These are phyloP conservation scores for Bipolaris oryzae DNA, from an alignment of 2,329 filamentous ascomycete species.

Conservation along the genomic window DNA sequence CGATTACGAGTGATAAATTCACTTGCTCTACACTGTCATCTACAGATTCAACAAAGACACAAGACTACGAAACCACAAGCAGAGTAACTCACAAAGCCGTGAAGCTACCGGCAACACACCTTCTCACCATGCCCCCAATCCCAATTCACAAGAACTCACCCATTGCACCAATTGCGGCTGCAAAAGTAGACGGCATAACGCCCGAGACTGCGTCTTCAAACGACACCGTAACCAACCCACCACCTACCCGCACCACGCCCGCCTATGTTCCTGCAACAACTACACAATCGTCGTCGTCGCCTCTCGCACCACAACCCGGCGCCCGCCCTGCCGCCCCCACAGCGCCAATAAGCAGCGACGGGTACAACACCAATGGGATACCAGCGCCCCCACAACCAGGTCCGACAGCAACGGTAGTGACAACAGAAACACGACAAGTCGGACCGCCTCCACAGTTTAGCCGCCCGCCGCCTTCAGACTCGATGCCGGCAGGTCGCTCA, in stretches of 20 bases:
- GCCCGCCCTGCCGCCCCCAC: constrained; percentile 41
- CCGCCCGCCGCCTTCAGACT: constrained; percentile 47
- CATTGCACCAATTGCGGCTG: constrained; percentile 48
- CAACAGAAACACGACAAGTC: constrained; percentile 37
- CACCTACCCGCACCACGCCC: constrained; percentile 45
- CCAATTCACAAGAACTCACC: constrained; percentile 55
- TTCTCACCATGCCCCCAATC: constrained; percentile 52
- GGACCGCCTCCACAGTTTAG: constrained; percentile 48
- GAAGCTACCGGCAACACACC: neutral
- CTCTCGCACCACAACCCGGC: constrained; percentile 50
- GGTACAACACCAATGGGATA: constrained; percentile 8
- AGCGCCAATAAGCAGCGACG: constrained; percentile 11
- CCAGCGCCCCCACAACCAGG: constrained; percentile 48
- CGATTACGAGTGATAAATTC: no score
- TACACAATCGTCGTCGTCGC: constrained; percentile 33
- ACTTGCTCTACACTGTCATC: neutral
- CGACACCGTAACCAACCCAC: constrained; percentile 28
- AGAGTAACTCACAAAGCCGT: neutral
- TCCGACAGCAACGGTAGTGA: constrained; percentile 38
- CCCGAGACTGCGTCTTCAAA: constrained; percentile 46
- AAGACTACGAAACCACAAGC: neutral
- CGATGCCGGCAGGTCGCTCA: constrained; percentile 48
- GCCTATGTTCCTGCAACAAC: constrained; percentile 37
- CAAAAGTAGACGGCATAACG: constrained; percentile 46
- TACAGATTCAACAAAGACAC: neutral